A percentile compares a stretch with the other conserved stretches of the same genome.
These are phyloP conservation scores for Apiotrichum domesticum DNA, from an alignment of 1,284 basidiomycete genomes.

Conservation along the genomic window DNA sequence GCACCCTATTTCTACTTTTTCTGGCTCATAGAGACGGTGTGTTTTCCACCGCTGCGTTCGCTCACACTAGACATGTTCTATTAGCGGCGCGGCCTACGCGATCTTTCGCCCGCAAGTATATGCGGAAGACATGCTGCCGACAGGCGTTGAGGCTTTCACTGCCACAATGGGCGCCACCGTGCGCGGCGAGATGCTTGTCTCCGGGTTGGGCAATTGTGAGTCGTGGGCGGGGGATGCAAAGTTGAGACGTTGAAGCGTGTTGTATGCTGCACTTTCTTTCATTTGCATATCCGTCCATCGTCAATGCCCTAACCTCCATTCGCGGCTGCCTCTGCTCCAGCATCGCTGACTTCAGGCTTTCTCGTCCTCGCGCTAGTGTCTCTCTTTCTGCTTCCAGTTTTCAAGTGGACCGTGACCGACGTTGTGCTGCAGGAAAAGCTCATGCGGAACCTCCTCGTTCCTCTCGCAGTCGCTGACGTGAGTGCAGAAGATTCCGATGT, in stretches of 20 bases:
- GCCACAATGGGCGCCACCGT: conserved; percentile 23
- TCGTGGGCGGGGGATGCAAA: not conserved
- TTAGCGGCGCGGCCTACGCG: conserved; percentile 42
- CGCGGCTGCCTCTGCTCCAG: too few relatives aligned
- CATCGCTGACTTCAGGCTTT: conserved; percentile 34
- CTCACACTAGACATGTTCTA: conserved; percentile 28
- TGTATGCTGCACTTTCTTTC: too few relatives aligned
- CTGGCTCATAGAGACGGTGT: conserved; percentile 34
- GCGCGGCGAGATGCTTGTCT: conserved; percentile 38
- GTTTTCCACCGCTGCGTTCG: not conserved
- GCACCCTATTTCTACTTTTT: conserved; percentile 35
- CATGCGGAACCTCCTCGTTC: conserved; percentile 34
- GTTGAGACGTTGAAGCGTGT: too few relatives aligned
- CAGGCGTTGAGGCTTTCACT: conserved; percentile 21
- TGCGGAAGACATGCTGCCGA: conserved; percentile 35
- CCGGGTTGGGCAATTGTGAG: conserved; percentile 46
- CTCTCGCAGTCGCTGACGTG: conserved; percentile 45
- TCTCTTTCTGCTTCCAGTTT: conserved; percentile 35
- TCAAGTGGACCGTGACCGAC: conserved; percentile 19
- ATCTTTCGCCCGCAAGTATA: conserved; percentile 38
- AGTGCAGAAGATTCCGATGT: conserved; percentile 7
- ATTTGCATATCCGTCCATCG: too few relatives aligned
- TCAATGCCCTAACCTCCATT: too few relatives aligned
- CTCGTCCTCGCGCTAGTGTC: conserved; percentile 45
- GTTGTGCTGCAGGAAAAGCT: conserved; percentile 31